These are phyloP conservation scores for Penicillium sumatraense DNA, from an alignment of 2,329 filamentous ascomycete species.

Conservation along the genomic window DNA sequence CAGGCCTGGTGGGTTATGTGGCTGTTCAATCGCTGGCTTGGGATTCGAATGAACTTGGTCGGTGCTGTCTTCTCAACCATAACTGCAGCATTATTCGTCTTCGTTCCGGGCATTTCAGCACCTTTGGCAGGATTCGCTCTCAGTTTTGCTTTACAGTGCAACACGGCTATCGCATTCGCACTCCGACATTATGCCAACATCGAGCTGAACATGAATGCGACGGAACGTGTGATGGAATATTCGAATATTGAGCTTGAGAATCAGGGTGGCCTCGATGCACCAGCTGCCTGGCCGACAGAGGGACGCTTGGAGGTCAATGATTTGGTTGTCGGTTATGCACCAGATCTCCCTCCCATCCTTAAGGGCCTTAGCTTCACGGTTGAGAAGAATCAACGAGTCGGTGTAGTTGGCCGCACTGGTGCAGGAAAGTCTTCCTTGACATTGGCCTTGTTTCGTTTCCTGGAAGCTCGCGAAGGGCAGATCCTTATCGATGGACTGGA, in stretches of 20 bases:
- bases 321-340: constrained; percentile 72
- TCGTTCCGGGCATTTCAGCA: constrained; percentile 66
- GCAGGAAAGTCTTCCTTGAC: constrained; percentile 40
- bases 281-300: constrained; percentile 48
- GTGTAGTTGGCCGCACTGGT: constrained; percentile 40
- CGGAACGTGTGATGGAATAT: constrained; percentile 57
- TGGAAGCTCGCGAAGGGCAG: constrained; percentile 30
- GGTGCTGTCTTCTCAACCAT: constrained; percentile 72
- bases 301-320: constrained; percentile 75
- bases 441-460: constrained; percentile 36
- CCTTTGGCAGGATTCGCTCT: constrained; percentile 77
- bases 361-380: constrained; percentile 31
- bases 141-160: constrained; percentile 74
- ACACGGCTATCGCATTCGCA: constrained; percentile 67
- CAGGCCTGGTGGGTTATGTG: constrained; percentile 70
- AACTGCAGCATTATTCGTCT: constrained; percentile 68
- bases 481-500: constrained; percentile 38
- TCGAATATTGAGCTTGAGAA: constrained; percentile 46
- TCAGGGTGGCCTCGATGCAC: constrained; percentile 28
- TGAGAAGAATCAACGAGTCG: constrained; percentile 33
- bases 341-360: constrained; percentile 61
- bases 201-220: constrained; percentile 58
- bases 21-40: constrained; percentile 78
- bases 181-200: constrained; percentile 71
- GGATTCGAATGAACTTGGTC: constrained; percentile 71